Conservation (phyloP, 139 green algal genomes). For the Auxenochlorella pyrenoidosa region DNA sequence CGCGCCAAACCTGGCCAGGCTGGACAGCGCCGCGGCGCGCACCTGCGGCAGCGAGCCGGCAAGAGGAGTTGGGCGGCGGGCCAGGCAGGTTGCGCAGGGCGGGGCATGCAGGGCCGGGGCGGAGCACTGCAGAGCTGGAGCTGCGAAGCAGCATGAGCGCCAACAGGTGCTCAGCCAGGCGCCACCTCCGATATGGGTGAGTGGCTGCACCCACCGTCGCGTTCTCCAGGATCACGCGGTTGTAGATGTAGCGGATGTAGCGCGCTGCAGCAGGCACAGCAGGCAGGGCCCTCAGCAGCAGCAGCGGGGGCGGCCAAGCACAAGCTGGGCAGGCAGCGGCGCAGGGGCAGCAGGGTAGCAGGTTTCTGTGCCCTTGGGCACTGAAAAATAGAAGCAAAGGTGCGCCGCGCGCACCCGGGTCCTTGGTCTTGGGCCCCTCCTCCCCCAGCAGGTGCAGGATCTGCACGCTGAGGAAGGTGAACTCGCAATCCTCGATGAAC, state of each 20-base stretch:
- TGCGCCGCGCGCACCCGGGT: constrained; percentile 55
- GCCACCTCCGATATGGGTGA: too few species aligned
- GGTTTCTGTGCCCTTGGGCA: too few species aligned
- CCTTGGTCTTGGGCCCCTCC: constrained; percentile 81
- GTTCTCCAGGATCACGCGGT: constrained; percentile 99
- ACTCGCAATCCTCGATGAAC: constrained; percentile 99
- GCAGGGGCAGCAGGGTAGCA: too few species aligned
- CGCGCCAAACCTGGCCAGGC: constrained; percentile 91
- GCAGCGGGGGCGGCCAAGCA: neutral
- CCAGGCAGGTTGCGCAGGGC: neutral
- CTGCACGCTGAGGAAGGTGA: constrained; percentile 96
- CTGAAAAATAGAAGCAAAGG: neutral
- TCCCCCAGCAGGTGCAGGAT: constrained; percentile 95
- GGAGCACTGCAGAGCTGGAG: neutral
- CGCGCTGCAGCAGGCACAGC: constrained; percentile 43
- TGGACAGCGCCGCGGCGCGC: constrained; percentile 89
- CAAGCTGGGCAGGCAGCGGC: neutral
- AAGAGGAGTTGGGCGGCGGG: neutral
- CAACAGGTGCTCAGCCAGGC: too few species aligned
- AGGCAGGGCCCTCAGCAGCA: neutral
- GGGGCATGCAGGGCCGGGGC: neutral
- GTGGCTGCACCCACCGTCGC: constrained; percentile 78
- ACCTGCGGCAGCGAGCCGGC: constrained; percentile 45
- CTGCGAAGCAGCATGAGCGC: too few species aligned
- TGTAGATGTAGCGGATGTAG: constrained; percentile 99